Evolutionary conservation across 164 flowering plant genomes (phyloP).

Genomic region (Saururus chinensis): DNA sequence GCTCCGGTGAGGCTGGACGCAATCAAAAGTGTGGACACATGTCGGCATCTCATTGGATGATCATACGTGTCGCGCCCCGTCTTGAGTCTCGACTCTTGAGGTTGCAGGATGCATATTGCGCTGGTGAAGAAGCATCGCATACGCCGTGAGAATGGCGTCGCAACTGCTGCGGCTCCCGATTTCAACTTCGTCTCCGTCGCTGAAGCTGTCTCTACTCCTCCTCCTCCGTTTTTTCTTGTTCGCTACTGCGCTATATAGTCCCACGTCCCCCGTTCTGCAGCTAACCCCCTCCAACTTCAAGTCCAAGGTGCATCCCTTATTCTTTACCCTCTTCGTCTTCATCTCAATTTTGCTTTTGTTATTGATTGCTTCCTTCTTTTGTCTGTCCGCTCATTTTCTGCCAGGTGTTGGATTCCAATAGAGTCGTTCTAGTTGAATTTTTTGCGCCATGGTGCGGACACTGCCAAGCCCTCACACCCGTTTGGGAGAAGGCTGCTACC

Average conservation of each 20-base stretch:
- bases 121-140: too few species aligned
- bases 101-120: too few species aligned
- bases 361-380: background rate
- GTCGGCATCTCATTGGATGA: too few species aligned
- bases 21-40: too few species aligned
- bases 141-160: background rate
- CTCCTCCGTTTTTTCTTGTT: constrained; percentile 1
- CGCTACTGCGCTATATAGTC: constrained; percentile 51
- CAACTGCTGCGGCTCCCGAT: background rate
- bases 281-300: constrained; percentile 80
- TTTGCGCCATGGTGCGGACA: constrained; percentile 99
- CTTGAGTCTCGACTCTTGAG: too few species aligned
- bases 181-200: background rate
- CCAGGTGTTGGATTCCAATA: constrained; percentile 76
- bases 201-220: constrained; percentile 1
- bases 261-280: constrained; percentile 83
- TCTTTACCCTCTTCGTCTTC: background rate
- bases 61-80: too few species aligned
- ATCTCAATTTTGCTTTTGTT: background rate
- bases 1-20: too few species aligned
- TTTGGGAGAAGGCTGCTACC: constrained; percentile 91
- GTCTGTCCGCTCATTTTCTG: background rate
- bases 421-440: constrained; percentile 85
- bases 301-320: constrained; percentile 47
- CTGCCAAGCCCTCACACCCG: constrained; percentile 81